These are phyloP conservation scores for Mucor plumbeus DNA, from an alignment of 371 early-diverging fungal genomes.

Conservation along the genomic window DNA sequence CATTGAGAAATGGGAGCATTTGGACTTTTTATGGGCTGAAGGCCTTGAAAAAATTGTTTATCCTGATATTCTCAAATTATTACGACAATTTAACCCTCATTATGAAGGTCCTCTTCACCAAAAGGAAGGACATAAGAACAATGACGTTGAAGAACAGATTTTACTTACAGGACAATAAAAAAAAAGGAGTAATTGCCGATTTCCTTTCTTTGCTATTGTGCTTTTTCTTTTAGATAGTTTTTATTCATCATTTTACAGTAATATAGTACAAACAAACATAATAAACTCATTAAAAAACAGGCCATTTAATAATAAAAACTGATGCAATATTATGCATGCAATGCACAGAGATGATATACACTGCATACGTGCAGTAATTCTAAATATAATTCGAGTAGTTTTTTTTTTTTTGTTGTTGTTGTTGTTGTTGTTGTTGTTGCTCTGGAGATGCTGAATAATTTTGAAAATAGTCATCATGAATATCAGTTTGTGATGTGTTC, in stretches of 20 bases:
- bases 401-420: neutral
- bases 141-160: slow-evolving; percentile 9
- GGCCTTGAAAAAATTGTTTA: slow-evolving; percentile 54
- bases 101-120: neutral
- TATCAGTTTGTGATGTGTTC: neutral
- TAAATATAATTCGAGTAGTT: slow-evolving; percentile 1
- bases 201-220: too few species aligned
- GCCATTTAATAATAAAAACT: neutral
- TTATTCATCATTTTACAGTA: too few species aligned
- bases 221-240: too few species aligned
- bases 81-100: slow-evolving; percentile 46
- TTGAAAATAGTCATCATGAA: neutral
- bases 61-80: slow-evolving; percentile 50
- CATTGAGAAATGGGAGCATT: slow-evolving; percentile 76
- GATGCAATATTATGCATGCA: neutral
- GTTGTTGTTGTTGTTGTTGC: neutral
- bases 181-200: too few species aligned
- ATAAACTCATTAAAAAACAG: neutral
- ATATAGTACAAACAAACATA: neutral
- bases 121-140: slow-evolving; percentile 24
- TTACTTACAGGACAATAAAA: neutral
- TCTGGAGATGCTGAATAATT: too few species aligned
- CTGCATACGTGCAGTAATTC: neutral
- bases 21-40: slow-evolving; percentile 83
- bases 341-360: slow-evolving; percentile 1